These are phyloP conservation scores for Exophiala sp. DNA, from an alignment of 2,329 filamentous ascomycete species.

Conservation along the genomic window DNA sequence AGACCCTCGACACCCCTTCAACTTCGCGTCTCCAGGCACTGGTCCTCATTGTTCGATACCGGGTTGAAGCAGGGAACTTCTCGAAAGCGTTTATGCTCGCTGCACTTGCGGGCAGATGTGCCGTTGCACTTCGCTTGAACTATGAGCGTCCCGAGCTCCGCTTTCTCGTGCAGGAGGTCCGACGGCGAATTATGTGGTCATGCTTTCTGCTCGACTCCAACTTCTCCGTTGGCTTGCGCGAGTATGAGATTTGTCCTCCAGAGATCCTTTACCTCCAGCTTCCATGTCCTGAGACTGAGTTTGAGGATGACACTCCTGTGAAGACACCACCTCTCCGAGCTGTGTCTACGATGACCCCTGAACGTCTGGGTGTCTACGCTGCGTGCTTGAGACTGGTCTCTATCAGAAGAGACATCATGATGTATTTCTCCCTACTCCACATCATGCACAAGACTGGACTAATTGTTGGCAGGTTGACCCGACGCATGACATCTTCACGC, in stretches of 20 bases:
- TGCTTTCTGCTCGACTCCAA: slow-evolving; percentile 46
- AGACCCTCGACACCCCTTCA: slow-evolving; percentile 15
- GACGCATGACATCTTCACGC: slow-evolving; percentile 7
- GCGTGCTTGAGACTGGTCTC: slow-evolving; percentile 13
- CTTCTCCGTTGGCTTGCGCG: slow-evolving; percentile 44
- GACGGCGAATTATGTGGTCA: slow-evolving; percentile 47
- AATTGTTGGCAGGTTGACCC: slow-evolving; percentile 11
- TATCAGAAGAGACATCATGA: slow-evolving; percentile 19
- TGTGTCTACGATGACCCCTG: slow-evolving; percentile 7
- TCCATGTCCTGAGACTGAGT: slow-evolving; percentile 48
- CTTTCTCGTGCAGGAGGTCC: slow-evolving; percentile 40
- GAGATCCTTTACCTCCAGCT: slow-evolving; percentile 45
- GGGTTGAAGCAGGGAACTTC: slow-evolving; percentile 17
- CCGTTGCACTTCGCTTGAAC: slow-evolving; percentile 47
- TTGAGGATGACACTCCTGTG: slow-evolving; percentile 36
- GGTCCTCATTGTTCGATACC: slow-evolving; percentile 17
- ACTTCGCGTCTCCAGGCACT: slow-evolving; percentile 20
- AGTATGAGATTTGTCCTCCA: slow-evolving; percentile 44
- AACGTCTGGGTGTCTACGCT: slow-evolving; percentile 14
- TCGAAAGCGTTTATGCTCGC: slow-evolving; percentile 21
- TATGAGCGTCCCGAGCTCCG: slow-evolving; percentile 45
- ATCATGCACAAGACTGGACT: not conserved
- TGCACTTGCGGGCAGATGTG: slow-evolving; percentile 33
- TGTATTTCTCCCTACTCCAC: not conserved
- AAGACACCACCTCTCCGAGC: slow-evolving; percentile 18